phyloP scores from a whole-genome alignment of 768 basidiomycete genomes.

The Krasilnikovozyma curviuscula region DNA sequence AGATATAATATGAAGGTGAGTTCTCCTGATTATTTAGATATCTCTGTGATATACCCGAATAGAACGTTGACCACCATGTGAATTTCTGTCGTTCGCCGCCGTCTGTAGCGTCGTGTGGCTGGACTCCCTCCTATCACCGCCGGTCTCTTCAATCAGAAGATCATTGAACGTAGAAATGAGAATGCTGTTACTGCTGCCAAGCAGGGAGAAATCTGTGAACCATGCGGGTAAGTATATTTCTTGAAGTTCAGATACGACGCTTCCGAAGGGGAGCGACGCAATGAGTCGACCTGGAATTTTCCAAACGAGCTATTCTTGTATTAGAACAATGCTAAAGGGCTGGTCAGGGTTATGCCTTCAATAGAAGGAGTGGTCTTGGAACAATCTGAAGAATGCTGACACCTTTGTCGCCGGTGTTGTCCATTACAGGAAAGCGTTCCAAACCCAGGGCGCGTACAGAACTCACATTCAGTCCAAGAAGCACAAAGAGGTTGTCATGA shows the following conservation, averaged over 20 bases:
- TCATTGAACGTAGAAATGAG: constrained; percentile 55
- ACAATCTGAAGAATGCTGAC: no score
- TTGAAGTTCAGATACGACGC: no score
- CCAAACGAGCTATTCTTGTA: no score
- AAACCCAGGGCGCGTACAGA: constrained; percentile 68
- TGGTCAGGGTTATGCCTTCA: no score
- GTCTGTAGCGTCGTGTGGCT: constrained; percentile 52
- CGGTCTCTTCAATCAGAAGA: constrained; percentile 66
- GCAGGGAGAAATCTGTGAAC: constrained; percentile 11
- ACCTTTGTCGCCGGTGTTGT: no score
- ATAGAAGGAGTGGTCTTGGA: no score
- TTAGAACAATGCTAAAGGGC: no score
- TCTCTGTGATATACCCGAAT: not conserved
- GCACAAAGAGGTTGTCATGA: constrained; percentile 59
- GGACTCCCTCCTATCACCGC: constrained; percentile 65
- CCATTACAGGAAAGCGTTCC: constrained; percentile 58
- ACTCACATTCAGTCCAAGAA: constrained; percentile 77
- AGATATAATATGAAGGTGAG: constrained; percentile 79
- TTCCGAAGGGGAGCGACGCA: no score
- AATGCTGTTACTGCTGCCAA: constrained; percentile 40
- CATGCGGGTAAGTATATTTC: constrained; percentile 6
- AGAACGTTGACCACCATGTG: not conserved
- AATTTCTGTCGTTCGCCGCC: not conserved
- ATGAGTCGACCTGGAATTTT: not conserved
- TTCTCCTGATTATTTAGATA: not conserved